Base-by-base conservation (phyloP, 225 moss, liverwort and hornwort genomes). In the Lunularia cruciata region DNA sequence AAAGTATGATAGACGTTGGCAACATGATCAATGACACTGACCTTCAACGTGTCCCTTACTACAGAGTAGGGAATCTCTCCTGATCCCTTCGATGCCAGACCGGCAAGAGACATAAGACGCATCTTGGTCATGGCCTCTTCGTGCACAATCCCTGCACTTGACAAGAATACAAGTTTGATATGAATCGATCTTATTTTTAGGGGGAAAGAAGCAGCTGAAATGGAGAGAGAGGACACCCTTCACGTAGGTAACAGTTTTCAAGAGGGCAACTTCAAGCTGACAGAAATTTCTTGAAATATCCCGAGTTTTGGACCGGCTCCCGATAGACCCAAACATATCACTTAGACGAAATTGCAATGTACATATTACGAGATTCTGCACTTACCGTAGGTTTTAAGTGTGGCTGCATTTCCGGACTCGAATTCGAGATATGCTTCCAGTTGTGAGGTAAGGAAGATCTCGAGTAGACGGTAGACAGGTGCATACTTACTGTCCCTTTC, bases 81-180 rank as follows among this genome's bases (percentile, higher is more conserved):
- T 48, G 92, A 87, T 48, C 90, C 77, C 57, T 85, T 91, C 6
- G 92, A 91, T 36, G 96, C 92, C 67, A 98, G 90, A 52, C 96
- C 90, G 5, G 89, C 88, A 39, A 98, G 79, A 22, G 96, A 98
- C 86, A 93, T 89, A 3, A 98, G 85, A 33, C 96, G 88, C 92
- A 98, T 98, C 75, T 98, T 98, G 10, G 89, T 89, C 49, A 98
- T 54, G 70, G 90, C 89, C 61, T 92, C 90, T 73, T 98, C 96
- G 53, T 98, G 90, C 35, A 90, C 89, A 68, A 98, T 86, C 47
- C 96, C 92, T 96, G 85, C 51, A 73, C 51, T 18, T 13, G 6
- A 26, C n/a, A n/a, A n/a, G n/a, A n/a, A n/a, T n/a, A n/a, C n/a
- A n/a, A n/a, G n/a, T n/a, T n/a, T n/a, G n/a, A n/a, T n/a, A n/a